These are phyloP conservation scores for Candida hungchunana DNA, from an alignment of 805 yeast species.

Conservation along the genomic window DNA sequence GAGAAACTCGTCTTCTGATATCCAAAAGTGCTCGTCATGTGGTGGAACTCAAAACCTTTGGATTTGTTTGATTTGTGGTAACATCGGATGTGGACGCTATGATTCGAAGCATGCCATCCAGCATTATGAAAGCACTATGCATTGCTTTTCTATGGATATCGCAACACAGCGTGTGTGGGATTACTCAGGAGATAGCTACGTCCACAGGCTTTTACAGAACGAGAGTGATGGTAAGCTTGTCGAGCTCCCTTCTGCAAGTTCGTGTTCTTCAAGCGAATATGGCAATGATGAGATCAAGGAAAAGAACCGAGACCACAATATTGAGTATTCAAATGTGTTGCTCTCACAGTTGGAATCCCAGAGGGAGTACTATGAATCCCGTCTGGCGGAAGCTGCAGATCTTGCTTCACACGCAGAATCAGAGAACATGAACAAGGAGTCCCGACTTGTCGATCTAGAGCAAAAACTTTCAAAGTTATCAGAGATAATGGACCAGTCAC, in stretches of 20 bases:
- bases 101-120: conserved; percentile 81
- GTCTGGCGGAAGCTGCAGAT: conserved; percentile 34
- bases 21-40: conserved; percentile 46
- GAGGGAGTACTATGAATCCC: conserved; percentile 71
- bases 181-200: conserved; percentile 86
- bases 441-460: too few relatives aligned
- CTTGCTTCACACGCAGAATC: conserved; percentile 14
- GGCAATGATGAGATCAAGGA: conserved; percentile 21
- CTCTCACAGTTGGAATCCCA: conserved; percentile 83
- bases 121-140: conserved; percentile 74
- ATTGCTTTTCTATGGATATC: conserved; percentile 89
- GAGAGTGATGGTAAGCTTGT: conserved; percentile 88
- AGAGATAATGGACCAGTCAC: too few relatives aligned
- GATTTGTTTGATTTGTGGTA: conserved; percentile 89
- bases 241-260: conserved; percentile 41
- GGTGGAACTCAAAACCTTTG: conserved; percentile 60
- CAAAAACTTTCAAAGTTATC: too few relatives aligned
- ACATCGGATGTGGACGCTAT: conserved; percentile 88
- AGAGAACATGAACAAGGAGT: too few relatives aligned
- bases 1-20: conserved; percentile 15
- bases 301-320: conserved; percentile 55
- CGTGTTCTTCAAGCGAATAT: conserved; percentile 5
- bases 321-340: conserved; percentile 77
- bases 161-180: conserved; percentile 89
- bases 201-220: conserved; percentile 79